Evolutionary conservation across 257 asterid genomes (phyloP).

Genomic region (Eustoma russellianum): DNA sequence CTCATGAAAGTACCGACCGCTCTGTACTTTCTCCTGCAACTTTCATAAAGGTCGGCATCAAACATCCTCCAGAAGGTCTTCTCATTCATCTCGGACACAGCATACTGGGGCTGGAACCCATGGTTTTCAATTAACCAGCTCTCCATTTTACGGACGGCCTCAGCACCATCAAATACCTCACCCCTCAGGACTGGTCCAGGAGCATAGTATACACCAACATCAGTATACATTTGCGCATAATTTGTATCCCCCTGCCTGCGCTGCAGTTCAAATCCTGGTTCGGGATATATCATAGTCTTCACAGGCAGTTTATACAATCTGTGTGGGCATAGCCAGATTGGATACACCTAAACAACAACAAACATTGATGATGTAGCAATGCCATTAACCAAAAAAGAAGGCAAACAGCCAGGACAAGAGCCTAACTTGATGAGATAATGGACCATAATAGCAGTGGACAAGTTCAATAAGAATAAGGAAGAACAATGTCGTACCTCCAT

Average conservation of each 20-base stretch:
- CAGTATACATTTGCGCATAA: slow-evolving; percentile 91
- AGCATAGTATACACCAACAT: slow-evolving; percentile 85
- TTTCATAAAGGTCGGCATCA: slow-evolving; percentile 81
- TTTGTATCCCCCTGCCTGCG: slow-evolving; percentile 81
- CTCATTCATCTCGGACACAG: slow-evolving; percentile 83
- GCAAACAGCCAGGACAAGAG: not conserved
- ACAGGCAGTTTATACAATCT: slow-evolving; percentile 67
- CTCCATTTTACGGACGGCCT: slow-evolving; percentile 71
- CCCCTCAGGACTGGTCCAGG: slow-evolving; percentile 96
- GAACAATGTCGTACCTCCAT: slow-evolving; percentile 60
- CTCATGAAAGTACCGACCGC: slow-evolving; percentile 96
- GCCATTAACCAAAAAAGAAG: not conserved
- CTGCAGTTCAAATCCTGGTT: slow-evolving; percentile 83
- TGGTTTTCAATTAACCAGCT: slow-evolving; percentile 86
- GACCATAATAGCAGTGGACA: not conserved
- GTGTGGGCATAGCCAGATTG: slow-evolving; percentile 99
- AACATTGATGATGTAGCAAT: too few relatives aligned
- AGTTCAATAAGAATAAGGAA: not conserved
- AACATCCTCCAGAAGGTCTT: slow-evolving; percentile 98
- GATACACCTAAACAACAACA: slow-evolving; percentile 58
- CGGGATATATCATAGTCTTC: slow-evolving; percentile 86
- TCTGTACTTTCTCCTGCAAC: slow-evolving; percentile 65
- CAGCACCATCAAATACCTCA: slow-evolving; percentile 77
- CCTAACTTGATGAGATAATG: not conserved
- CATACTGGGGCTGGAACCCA: slow-evolving; percentile 93